A percentile compares a stretch with the other conserved stretches of the same genome.
These are phyloP conservation scores for Digitaria exilis DNA, from an alignment of 202 grass and related monocot species.

Conservation along the genomic window DNA sequence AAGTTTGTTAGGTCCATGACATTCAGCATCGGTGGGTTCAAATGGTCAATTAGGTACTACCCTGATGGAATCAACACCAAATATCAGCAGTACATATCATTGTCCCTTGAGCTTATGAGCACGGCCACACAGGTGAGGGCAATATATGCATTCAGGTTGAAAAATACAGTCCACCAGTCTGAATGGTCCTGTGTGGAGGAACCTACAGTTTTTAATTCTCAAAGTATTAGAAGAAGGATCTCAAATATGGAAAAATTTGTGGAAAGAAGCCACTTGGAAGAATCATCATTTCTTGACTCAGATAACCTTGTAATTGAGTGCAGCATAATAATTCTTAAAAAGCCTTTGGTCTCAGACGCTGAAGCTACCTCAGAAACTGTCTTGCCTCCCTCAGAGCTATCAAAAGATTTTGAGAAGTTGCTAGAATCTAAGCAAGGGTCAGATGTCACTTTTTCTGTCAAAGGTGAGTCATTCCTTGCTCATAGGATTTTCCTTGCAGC, in stretches of 20 bases:
- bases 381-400: background rate
- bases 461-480: background rate
- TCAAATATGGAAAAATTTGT: background rate
- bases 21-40: slow-evolving; percentile 2
- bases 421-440: background rate
- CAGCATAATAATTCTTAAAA: background rate
- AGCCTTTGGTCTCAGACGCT: background rate
- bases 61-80: slow-evolving; percentile 1
- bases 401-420: background rate
- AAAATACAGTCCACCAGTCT: background rate
- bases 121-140: background rate
- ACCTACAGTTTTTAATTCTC: background rate
- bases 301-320: slow-evolving; percentile 25
- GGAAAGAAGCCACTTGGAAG: background rate
- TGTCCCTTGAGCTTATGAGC: slow-evolving; percentile 25
- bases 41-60: slow-evolving; percentile 39
- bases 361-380: background rate
- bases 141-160: slow-evolving; percentile 26
- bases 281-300: background rate
- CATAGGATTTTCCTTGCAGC: slow-evolving; percentile 26
- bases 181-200: background rate
- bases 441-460: slow-evolving; percentile 7
- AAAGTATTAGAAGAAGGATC: background rate
- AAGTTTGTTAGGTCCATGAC: background rate
- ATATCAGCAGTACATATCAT: slow-evolving; percentile 10